Percentiles rank a stretch among this genome's conserved stretches.
Conservation (phyloP, 75 land plant species). For the Picea glauca region DNA sequence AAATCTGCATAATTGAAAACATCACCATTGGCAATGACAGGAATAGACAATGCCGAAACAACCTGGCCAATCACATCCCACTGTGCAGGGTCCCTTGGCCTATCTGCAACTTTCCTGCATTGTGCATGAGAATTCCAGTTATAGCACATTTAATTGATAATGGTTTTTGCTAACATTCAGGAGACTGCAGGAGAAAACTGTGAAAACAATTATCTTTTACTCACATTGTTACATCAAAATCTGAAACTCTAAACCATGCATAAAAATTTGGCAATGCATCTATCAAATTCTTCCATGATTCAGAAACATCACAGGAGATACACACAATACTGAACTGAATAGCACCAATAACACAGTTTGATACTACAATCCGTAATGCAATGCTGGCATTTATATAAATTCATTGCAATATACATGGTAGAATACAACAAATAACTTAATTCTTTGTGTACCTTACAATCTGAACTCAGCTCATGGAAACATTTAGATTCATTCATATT, state of each 20-base stretch:
- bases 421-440: too few relatives aligned
- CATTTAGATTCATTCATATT: neutral
- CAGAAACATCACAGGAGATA: neutral
- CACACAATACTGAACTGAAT: neutral
- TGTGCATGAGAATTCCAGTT: neutral
- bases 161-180: neutral
- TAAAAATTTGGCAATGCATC: neutral
- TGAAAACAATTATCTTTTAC: neutral
- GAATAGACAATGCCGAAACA: constrained; percentile 79
- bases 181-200: neutral
- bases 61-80: constrained; percentile 86
- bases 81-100: constrained; percentile 87
- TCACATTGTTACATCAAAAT: neutral
- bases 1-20: constrained; percentile 83
- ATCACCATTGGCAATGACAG: constrained; percentile 96
- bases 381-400: neutral
- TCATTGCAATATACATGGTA: neutral
- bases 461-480: neutral
- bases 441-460: neutral
- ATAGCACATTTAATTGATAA: neutral
- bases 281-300: neutral
- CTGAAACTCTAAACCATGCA: neutral
- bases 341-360: neutral
- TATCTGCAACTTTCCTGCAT: constrained; percentile 72
- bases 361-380: neutral